phyloP scores from a whole-genome alignment of 805 yeast genomes.

The Komagataella phaffii region DNA sequence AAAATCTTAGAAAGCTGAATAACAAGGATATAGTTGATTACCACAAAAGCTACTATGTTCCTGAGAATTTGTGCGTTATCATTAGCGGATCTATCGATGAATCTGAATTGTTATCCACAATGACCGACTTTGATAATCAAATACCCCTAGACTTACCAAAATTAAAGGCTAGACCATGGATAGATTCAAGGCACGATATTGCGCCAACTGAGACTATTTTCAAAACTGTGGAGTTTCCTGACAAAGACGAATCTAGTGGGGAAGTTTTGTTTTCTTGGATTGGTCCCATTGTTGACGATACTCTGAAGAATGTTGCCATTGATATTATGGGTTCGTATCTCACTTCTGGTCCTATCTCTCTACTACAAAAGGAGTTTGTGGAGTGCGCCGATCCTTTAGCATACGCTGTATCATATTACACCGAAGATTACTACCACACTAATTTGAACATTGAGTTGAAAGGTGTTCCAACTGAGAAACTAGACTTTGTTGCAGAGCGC shows the following conservation, averaged over 20 bases:
- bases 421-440: slow-evolving; percentile 60
- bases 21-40: slow-evolving; percentile 66
- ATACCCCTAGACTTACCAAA: slow-evolving; percentile 24
- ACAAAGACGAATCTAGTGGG: slow-evolving; percentile 75
- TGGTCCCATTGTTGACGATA: slow-evolving; percentile 53
- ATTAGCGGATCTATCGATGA: slow-evolving; percentile 82
- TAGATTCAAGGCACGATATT: slow-evolving; percentile 35
- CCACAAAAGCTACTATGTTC: slow-evolving; percentile 60
- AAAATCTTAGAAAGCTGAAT: slow-evolving; percentile 59
- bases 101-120: slow-evolving; percentile 44
- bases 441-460: slow-evolving; percentile 42
- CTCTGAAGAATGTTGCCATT: slow-evolving; percentile 48
- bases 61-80: slow-evolving; percentile 74
- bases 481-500: slow-evolving; percentile 38
- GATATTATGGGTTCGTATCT: slow-evolving; percentile 63
- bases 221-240: slow-evolving; percentile 67
- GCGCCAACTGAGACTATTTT: slow-evolving; percentile 19
- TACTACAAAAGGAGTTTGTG: slow-evolving; percentile 56
- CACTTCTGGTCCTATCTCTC: slow-evolving; percentile 64
- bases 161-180: slow-evolving; percentile 56
- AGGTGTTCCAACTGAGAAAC: slow-evolving; percentile 64
- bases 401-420: slow-evolving; percentile 50
- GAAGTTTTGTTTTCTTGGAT: slow-evolving; percentile 66
- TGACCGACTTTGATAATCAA: slow-evolving; percentile 48
- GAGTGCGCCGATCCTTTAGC: slow-evolving; percentile 79